Percentiles rank a stretch among this genome's conserved stretches.
Conservation (phyloP, 2,329 filamentous ascomycete genomes). For the Exophiala spinifera region DNA sequence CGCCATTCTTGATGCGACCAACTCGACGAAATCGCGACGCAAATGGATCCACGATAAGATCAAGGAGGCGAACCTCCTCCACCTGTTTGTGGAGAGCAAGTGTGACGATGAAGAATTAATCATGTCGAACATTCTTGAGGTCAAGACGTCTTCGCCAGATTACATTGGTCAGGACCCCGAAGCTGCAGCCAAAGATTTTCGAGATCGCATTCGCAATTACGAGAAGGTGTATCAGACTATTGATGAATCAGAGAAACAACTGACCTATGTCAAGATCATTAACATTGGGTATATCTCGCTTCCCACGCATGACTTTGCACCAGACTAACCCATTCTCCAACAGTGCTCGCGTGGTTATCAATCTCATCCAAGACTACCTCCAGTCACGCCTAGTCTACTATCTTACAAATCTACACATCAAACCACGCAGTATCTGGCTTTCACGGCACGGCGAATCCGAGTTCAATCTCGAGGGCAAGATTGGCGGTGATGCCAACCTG, state of each 20-base stretch:
- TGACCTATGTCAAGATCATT: conserved; percentile 97
- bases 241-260: conserved; percentile 78
- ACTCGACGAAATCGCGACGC: conserved; percentile 85
- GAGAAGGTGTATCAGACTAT: conserved; percentile 96
- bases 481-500: conserved; percentile 86
- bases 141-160: conserved; percentile 94
- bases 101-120: conserved; percentile 95
- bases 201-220: conserved; percentile 91
- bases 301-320: background rate
- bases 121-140: conserved; percentile 96
- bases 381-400: conserved; percentile 97
- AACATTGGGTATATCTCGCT: conserved; percentile 68
- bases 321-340: background rate
- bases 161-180: conserved; percentile 87
- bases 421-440: conserved; percentile 92
- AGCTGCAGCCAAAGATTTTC: conserved; percentile 83
- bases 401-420: conserved; percentile 97
- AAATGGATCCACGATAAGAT: conserved; percentile 88
- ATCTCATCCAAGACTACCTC: conserved; percentile 92
- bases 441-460: conserved; percentile 95
- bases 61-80: conserved; percentile 69
- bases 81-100: conserved; percentile 93
- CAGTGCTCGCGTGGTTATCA: conserved; percentile 80
- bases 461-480: conserved; percentile 85
- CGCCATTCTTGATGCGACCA: conserved; percentile 93